Conservation (phyloP, 805 yeast genomes). For the Kuraishia ogatae region DNA sequence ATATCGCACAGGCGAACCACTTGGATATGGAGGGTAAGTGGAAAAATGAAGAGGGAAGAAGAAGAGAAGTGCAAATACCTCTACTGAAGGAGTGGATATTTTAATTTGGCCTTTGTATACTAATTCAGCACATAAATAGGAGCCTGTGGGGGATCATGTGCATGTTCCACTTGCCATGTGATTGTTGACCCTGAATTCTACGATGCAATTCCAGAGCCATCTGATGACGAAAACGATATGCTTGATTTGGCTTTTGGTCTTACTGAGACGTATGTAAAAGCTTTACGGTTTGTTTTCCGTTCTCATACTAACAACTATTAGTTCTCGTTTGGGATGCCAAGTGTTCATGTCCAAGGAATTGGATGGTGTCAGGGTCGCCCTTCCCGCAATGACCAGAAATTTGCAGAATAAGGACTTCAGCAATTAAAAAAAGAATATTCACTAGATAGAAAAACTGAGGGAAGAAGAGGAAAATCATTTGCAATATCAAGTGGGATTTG, state of each 20-base stretch:
- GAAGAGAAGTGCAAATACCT: too few relatives aligned
- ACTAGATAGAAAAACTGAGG: neutral
- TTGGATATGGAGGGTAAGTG: slow-evolving; percentile 79
- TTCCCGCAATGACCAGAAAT: slow-evolving; percentile 96
- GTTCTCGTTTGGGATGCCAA: slow-evolving; percentile 89
- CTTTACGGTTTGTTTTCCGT: neutral
- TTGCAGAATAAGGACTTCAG: slow-evolving; percentile 76
- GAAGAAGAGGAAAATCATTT: too few relatives aligned
- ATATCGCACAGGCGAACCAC: slow-evolving; percentile 90
- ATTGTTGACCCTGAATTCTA: slow-evolving; percentile 93
- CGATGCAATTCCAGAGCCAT: slow-evolving; percentile 89
- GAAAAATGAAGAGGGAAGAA: too few relatives aligned
- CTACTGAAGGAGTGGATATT: too few relatives aligned
- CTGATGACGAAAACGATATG: slow-evolving; percentile 98
- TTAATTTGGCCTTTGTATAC: too few relatives aligned
- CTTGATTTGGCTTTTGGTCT: slow-evolving; percentile 94
- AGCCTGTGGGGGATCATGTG: slow-evolving; percentile 99
- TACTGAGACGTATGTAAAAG: slow-evolving; percentile 58
- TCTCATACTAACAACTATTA: neutral
- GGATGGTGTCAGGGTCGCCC: slow-evolving; percentile 89
- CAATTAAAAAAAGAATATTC: neutral
- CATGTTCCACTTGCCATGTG: slow-evolving; percentile 96
- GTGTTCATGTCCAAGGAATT: slow-evolving; percentile 80
- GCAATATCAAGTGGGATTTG: neutral
- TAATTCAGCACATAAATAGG: slow-evolving; percentile 17